Evolutionary conservation across 2,329 filamentous ascomycete genomes (phyloP), one percentile per base, ranked within the genome.

Genomic region (Sporothrix pallida): DNA sequence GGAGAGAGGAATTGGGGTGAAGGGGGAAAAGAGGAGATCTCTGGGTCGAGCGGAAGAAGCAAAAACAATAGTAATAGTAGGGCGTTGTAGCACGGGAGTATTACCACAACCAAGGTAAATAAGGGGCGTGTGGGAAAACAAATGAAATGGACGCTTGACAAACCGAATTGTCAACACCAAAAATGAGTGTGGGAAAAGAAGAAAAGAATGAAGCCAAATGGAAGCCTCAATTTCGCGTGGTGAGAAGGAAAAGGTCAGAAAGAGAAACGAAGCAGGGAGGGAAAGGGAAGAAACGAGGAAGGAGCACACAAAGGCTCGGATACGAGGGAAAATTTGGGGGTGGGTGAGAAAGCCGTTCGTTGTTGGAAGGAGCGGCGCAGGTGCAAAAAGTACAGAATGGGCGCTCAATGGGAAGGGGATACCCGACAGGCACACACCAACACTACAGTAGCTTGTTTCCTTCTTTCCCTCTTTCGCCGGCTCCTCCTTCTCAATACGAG

Each of bases 401-500:
- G 52, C 20, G 52, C 20, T 68, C 71, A 72, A 58, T 58, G 63
- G 52, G 56, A 63, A 63, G 56, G 70, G 17, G 69, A 48, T 44
- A 48, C 69, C 70, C 26, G 70, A 37, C 60, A 50, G 50, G 26
- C 26, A 42, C 46, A 56, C 46, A 31, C 67, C 48, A 50, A 31
- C 44, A 67, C 15, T 42, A 42, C 58, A 62, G n/a, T 46, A 31
- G 44, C 63, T 67, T 65, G 4, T 46, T 44, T 23, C 12, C 31
- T 46, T 56, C 52, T 44, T 67, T 60, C 56, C 26, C 37, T 23
- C 12, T n/a, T 65, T 26, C 9, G 52, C 52, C n/a, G 52, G 52
- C 20, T 56, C 52, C 63, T 9, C 20, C 17, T 48, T 42, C 12
- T 20, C 13, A 72, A 72, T 72, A 72, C 60, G 71, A 72, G 63